Percentiles rank a stretch among this genome's conserved stretches.
These are phyloP conservation scores for Colletotrichum sp. DNA, from an alignment of 2,329 filamentous ascomycete species.

Conservation along the genomic window DNA sequence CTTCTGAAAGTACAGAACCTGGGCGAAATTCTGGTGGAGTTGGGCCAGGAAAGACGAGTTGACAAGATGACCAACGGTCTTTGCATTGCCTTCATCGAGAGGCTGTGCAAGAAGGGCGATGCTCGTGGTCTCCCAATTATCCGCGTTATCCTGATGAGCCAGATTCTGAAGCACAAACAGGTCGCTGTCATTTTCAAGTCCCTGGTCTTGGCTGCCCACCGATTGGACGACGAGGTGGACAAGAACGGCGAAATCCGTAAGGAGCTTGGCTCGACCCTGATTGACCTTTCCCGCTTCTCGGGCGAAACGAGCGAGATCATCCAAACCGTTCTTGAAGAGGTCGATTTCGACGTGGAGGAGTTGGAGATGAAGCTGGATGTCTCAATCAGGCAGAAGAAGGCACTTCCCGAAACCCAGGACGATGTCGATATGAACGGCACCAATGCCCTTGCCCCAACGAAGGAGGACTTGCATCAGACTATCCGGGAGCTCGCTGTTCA, in stretches of 20 bases:
- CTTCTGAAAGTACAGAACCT: conserved; percentile 69
- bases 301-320: conserved; percentile 68
- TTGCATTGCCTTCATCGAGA: conserved; percentile 69
- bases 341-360: conserved; percentile 74
- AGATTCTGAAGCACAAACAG: conserved; percentile 68
- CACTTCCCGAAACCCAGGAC: conserved; percentile 53
- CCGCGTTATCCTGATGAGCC: conserved; percentile 64
- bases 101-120: conserved; percentile 65
- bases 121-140: conserved; percentile 62
- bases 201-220: conserved; percentile 65
- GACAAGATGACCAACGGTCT: conserved; percentile 76
- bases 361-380: conserved; percentile 78
- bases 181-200: conserved; percentile 69
- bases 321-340: conserved; percentile 68
- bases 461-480: conserved; percentile 43
- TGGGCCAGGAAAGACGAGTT: conserved; percentile 69
- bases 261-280: conserved; percentile 70
- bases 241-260: conserved; percentile 62
- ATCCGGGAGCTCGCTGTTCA: conserved; percentile 42
- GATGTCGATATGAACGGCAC: conserved; percentile 55
- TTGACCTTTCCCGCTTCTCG: conserved; percentile 66
- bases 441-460: conserved; percentile 28
- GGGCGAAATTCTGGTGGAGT: conserved; percentile 61
- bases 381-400: conserved; percentile 63
- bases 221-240: conserved; percentile 60